Conservation (phyloP, 2,329 filamentous ascomycete genomes). For the Aaosphaeria pasadenensis region DNA sequence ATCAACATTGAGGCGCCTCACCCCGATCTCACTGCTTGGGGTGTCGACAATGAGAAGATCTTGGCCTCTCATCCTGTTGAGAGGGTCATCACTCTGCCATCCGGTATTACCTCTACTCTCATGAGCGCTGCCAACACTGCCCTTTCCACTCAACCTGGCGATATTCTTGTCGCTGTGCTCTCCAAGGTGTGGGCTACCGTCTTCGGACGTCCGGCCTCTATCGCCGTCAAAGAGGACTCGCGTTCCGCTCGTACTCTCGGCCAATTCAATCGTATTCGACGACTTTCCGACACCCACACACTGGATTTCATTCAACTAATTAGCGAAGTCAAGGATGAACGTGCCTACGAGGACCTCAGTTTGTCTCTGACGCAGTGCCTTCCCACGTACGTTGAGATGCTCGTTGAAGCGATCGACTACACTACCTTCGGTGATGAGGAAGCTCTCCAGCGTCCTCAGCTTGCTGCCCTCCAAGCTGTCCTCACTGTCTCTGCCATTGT, state of each 20-base stretch:
- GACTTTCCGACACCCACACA: constrained; percentile 1
- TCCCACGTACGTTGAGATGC: constrained; percentile 33
- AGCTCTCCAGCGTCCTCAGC: neutral
- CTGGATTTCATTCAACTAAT: constrained; percentile 5
- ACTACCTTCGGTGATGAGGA: constrained; percentile 5
- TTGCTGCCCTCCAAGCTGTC: constrained; percentile 4
- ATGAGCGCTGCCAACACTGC: constrained; percentile 30
- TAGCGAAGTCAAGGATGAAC: constrained; percentile 6
- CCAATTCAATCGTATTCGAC: constrained; percentile 10
- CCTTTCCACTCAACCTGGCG: constrained; percentile 49
- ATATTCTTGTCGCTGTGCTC: constrained; percentile 50
- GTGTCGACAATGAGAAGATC: constrained; percentile 1
- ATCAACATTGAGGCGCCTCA: neutral
- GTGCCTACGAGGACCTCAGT: constrained; percentile 3
- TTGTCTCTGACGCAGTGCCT: constrained; percentile 1
- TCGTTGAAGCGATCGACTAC: constrained; percentile 35
- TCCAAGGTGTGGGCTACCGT: constrained; percentile 37
- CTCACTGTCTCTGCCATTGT: constrained; percentile 9
- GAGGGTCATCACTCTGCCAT: constrained; percentile 5
- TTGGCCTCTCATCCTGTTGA: constrained; percentile 3
- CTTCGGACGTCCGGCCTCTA: constrained; percentile 7
- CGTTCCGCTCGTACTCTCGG: constrained; percentile 6
- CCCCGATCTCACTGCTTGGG: constrained; percentile 8
- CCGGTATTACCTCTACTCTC: constrained; percentile 6
- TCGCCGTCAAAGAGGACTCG: constrained; percentile 7